Conservation (phyloP, 495 filamentous ascomycete species). For the Penicillium argentinense region DNA sequence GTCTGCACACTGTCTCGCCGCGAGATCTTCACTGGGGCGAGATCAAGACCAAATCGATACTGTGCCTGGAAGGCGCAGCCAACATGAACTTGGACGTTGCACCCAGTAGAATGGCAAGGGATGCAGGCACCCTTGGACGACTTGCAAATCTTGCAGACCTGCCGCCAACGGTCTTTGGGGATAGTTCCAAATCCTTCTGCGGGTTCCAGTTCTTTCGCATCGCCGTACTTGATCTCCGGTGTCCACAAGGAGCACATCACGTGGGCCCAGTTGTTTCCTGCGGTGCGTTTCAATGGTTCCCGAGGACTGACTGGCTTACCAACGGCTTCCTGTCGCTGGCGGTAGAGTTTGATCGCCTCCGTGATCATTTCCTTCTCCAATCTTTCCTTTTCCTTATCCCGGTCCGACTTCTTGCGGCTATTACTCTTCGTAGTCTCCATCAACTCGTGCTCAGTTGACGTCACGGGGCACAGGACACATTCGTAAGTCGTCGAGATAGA, state of each 20-base stretch:
- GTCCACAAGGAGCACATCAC: slow-evolving; percentile 89
- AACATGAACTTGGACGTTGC: slow-evolving; percentile 79
- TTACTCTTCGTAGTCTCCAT: slow-evolving; percentile 80
- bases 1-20: slow-evolving; percentile 70
- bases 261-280: slow-evolving; percentile 98
- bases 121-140: slow-evolving; percentile 73
- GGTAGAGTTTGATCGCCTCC: slow-evolving; percentile 73
- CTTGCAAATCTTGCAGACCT: slow-evolving; percentile 81
- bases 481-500: slow-evolving; percentile 86
- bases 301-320: slow-evolving; percentile 78
- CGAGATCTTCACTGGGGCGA: slow-evolving; percentile 86
- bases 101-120: slow-evolving; percentile 66
- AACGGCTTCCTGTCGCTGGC: slow-evolving; percentile 77
- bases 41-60: slow-evolving; percentile 83
- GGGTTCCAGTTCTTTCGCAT: slow-evolving; percentile 73
- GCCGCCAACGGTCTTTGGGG: slow-evolving; percentile 63
- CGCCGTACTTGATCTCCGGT: slow-evolving; percentile 87
- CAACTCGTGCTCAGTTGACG: slow-evolving; percentile 71
- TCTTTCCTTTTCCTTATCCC: slow-evolving; percentile 85
- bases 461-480: slow-evolving; percentile 85
- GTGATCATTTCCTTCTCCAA: slow-evolving; percentile 76
- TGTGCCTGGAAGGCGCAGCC: slow-evolving; percentile 84
- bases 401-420: slow-evolving; percentile 91
- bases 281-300: slow-evolving; percentile 88
- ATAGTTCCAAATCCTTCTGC: slow-evolving; percentile 87